Evolutionary conservation across 192 early-diverging fungal genomes (phyloP).

Genomic region (Jimgerdemannia lactiflua): DNA sequence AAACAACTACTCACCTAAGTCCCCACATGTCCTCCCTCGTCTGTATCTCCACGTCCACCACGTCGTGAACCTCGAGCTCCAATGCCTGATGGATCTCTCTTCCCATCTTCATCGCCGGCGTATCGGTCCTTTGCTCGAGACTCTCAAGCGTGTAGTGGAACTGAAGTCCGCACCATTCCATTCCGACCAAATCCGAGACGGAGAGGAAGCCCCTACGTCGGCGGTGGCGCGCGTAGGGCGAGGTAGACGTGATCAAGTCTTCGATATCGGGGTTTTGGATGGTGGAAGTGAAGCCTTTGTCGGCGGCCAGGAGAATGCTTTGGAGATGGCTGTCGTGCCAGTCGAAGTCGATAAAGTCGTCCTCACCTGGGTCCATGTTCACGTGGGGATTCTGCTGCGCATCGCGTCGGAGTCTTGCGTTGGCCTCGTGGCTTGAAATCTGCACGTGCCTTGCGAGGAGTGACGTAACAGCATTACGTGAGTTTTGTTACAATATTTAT

Average conservation of each 20-base stretch:
- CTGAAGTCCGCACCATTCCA: conserved; percentile 7
- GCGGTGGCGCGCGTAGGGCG: background rate
- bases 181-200: background rate
- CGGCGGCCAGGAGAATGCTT: background rate
- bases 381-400: background rate
- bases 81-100: background rate
- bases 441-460: background rate
- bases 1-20: background rate
- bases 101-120: background rate
- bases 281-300: background rate
- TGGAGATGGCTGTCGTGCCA: background rate
- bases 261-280: background rate
- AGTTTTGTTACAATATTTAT: background rate
- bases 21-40: conserved; percentile 2
- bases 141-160: conserved; percentile 5
- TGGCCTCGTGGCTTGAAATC: background rate
- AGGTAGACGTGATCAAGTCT: background rate
- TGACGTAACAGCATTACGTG: background rate
- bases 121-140: background rate
- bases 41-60: background rate
- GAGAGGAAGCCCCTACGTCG: conserved; percentile 1
- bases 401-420: background rate
- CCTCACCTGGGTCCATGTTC: background rate
- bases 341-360: background rate
- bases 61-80: background rate